A percentile compares a stretch with the other conserved stretches of the same genome.
phyloP scores from a whole-genome alignment of 331 rosid species.

The Acacia pycnantha region DNA sequence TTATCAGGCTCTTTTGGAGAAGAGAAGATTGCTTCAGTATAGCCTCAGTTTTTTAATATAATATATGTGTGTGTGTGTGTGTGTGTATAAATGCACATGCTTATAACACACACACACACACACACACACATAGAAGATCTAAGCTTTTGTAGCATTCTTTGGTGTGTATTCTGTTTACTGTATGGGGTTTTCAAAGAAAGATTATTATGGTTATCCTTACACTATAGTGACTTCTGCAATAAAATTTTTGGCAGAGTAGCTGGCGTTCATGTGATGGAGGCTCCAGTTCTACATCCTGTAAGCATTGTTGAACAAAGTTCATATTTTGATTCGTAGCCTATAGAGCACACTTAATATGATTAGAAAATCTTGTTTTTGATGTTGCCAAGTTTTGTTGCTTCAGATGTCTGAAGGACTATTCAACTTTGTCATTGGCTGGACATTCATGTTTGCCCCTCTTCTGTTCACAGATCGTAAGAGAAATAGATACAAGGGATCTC shows the following conservation, averaged over 20 bases:
- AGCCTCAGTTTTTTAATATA: neutral
- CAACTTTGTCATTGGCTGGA: constrained; percentile 96
- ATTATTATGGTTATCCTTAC: constrained; percentile 8
- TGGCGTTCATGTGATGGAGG: constrained; percentile 67
- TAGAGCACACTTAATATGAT: neutral
- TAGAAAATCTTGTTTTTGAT: constrained; percentile 24
- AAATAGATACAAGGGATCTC: constrained; percentile 70
- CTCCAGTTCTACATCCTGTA: constrained; percentile 97
- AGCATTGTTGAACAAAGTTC: constrained; percentile 31
- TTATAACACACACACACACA: neutral
- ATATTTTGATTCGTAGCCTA: constrained; percentile 26
- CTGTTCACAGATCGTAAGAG: constrained; percentile 70
- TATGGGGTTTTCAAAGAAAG: constrained; percentile 9
- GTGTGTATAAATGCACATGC: neutral
- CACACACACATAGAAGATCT: neutral
- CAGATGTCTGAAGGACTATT: constrained; percentile 87
- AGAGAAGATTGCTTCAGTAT: neutral
- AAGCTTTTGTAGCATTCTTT: neutral
- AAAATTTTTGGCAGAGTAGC: constrained; percentile 69
- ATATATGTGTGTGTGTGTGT: no score
- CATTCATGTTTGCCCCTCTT: constrained; percentile 90
- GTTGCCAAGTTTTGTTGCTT: constrained; percentile 22
- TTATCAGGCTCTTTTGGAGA: neutral
- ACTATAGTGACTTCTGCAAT: constrained; percentile 39
- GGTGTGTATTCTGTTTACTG: neutral